Conservation (phyloP, 345 rosid species). For the Euphorbia peplus region DNA sequence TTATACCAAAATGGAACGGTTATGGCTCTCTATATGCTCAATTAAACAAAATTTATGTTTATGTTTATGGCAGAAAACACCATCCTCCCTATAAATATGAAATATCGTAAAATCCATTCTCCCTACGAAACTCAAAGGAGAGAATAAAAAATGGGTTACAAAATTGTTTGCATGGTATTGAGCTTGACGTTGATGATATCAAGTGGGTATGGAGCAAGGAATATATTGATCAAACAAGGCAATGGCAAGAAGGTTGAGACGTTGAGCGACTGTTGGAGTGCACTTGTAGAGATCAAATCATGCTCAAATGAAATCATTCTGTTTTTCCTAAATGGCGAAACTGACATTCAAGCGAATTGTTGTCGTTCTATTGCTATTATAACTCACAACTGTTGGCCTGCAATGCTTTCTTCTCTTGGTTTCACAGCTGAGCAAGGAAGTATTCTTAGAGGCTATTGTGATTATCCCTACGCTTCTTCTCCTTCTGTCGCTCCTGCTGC, state of each 20-base stretch:
- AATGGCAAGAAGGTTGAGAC: constrained; percentile 26
- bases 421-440: constrained; percentile 56
- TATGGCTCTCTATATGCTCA: not conserved
- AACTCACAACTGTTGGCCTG: constrained; percentile 70
- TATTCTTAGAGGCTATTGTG: constrained; percentile 60
- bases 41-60: not conserved
- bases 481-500: constrained; percentile 9
- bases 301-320: constrained; percentile 68
- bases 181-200: constrained; percentile 23
- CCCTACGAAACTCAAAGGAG: not conserved
- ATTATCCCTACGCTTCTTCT: constrained; percentile 23
- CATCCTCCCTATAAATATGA: not conserved
- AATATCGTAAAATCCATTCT: not conserved
- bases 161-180: constrained; percentile 11
- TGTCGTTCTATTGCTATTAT: constrained; percentile 57
- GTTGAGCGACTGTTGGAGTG: constrained; percentile 60
- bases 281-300: constrained; percentile 56
- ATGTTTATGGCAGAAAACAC: not conserved
- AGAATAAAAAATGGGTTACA: constrained; percentile 17
- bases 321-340: constrained; percentile 59
- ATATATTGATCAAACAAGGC: constrained; percentile 16
- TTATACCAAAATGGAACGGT: too few relatives aligned
- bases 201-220: constrained; percentile 18
- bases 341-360: constrained; percentile 52
- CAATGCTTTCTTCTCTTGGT: constrained; percentile 70